Evolutionary conservation across 257 asterid genomes (phyloP).

Genomic region (Osmanthus fragrans): DNA sequence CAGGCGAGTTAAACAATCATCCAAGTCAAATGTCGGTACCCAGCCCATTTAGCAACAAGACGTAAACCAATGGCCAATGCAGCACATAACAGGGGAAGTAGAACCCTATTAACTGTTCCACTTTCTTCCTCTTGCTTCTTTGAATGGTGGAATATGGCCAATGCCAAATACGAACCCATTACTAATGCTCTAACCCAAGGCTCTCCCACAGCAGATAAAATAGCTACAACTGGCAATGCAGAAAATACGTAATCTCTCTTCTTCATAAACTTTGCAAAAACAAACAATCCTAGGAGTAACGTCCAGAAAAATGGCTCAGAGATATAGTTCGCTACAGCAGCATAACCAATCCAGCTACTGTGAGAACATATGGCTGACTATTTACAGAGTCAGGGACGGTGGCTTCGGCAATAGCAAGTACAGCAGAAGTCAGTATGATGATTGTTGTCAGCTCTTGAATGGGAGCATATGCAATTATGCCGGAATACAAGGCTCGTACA

Average conservation of each 20-base stretch:
- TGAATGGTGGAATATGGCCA: slow-evolving; percentile 59
- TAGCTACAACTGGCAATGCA: slow-evolving; percentile 76
- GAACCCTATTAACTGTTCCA: slow-evolving; percentile 46
- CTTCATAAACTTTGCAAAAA: slow-evolving; percentile 55
- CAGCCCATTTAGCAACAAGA: slow-evolving; percentile 86
- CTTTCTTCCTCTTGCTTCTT: slow-evolving; percentile 31
- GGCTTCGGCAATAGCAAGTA: slow-evolving; percentile 71
- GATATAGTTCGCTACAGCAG: slow-evolving; percentile 76
- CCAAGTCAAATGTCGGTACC: slow-evolving; percentile 97
- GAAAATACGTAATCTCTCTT: slow-evolving; percentile 79
- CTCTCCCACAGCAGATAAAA: slow-evolving; percentile 83
- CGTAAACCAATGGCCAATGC: slow-evolving; percentile 77
- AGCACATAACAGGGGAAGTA: slow-evolving; percentile 69
- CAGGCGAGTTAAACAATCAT: slow-evolving; percentile 58
- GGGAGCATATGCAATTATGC: slow-evolving; percentile 78
- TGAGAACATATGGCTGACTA: slow-evolving; percentile 73
- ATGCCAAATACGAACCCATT: slow-evolving; percentile 52
- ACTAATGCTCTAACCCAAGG: slow-evolving; percentile 78
- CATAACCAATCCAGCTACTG: slow-evolving; percentile 75
- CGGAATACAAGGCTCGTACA: slow-evolving; percentile 71
- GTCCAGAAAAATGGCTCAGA: slow-evolving; percentile 81
- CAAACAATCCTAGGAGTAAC: slow-evolving; percentile 61
- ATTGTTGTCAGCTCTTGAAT: slow-evolving; percentile 63
- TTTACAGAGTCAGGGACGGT: slow-evolving; percentile 73
- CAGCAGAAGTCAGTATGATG: slow-evolving; percentile 64